A percentile compares a stretch with the other conserved stretches of the same genome.
phyloP scores from a whole-genome alignment of 108 stramenopile species.

The Pelagomonas calceolata region DNA sequence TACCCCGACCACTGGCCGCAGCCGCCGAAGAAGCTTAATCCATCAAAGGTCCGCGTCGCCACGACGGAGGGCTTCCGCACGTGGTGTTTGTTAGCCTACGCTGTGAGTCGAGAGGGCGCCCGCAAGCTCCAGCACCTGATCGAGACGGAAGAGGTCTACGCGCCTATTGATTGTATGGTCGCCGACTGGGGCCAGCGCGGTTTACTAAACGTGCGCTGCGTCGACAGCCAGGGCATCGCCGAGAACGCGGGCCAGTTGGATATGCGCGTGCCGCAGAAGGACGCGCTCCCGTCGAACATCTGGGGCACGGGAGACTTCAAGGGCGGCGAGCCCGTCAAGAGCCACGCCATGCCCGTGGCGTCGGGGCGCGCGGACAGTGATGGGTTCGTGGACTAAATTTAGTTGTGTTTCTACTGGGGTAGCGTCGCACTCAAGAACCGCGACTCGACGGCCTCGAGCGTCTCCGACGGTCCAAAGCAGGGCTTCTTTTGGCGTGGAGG shows the following conservation, averaged over 20 bases:
- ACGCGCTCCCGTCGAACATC: too few relatives aligned
- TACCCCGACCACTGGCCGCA: background rate
- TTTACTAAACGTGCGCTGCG: background rate
- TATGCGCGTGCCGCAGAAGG: background rate
- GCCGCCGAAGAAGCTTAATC: background rate
- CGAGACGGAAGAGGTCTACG: background rate
- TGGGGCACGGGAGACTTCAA: too few relatives aligned
- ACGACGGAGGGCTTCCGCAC: background rate
- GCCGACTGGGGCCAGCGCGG: background rate
- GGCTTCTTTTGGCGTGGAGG: too few relatives aligned
- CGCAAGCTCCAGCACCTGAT: background rate
- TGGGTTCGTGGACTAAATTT: too few relatives aligned
- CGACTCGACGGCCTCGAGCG: too few relatives aligned
- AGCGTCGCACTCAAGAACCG: too few relatives aligned
- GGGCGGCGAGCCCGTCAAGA: too few relatives aligned
- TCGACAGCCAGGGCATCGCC: background rate
- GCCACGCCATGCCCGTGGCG: too few relatives aligned
- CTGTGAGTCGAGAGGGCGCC: background rate
- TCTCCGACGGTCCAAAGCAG: too few relatives aligned
- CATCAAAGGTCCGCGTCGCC: too few relatives aligned
- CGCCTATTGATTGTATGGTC: background rate
- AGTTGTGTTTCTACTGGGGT: too few relatives aligned
- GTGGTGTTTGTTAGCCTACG: background rate
- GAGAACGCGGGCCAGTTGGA: background rate
- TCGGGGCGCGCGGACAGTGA: too few relatives aligned